phyloP scores from a whole-genome alignment of 2,329 filamentous ascomycete species.

The Neurospora crassa region DNA sequence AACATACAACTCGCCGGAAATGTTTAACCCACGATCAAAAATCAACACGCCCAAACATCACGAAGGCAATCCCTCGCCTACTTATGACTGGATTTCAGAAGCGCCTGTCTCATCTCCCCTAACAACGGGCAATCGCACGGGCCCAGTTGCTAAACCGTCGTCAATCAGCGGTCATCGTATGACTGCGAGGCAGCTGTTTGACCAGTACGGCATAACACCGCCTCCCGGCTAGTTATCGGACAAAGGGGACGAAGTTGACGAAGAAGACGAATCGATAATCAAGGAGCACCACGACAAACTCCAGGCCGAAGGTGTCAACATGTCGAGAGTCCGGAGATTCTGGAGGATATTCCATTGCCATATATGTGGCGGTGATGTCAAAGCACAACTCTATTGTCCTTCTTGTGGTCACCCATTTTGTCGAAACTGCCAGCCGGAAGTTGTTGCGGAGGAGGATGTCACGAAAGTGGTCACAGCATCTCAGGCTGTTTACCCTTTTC shows the following conservation, averaged over 20 bases:
- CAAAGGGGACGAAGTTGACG: slow-evolving; percentile 4
- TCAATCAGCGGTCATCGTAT: slow-evolving; percentile 20
- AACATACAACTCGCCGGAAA: background rate
- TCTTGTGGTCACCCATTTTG: slow-evolving; percentile 44
- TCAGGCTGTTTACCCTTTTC: background rate
- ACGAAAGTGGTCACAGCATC: background rate
- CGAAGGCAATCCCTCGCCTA: background rate
- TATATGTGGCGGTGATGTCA: slow-evolving; percentile 35
- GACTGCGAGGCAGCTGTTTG: slow-evolving; percentile 38
- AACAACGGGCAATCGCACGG: background rate
- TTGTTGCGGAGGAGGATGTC: slow-evolving; percentile 13
- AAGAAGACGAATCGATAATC: slow-evolving; percentile 21
- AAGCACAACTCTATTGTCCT: slow-evolving; percentile 30
- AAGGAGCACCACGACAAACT: background rate
- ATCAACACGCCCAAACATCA: background rate
- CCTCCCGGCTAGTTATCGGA: slow-evolving; percentile 38
- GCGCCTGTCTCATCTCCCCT: background rate
- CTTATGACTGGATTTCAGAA: background rate
- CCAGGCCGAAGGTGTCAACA: slow-evolving; percentile 22
- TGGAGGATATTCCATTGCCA: slow-evolving; percentile 44
- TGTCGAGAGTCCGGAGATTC: slow-evolving; percentile 19
- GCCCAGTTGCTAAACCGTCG: background rate
- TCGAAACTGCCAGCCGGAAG: slow-evolving; percentile 32
- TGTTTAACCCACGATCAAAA: background rate
- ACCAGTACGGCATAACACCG: slow-evolving; percentile 34